A percentile compares a stretch with the other conserved stretches of the same genome.
Conservation (phyloP, 129 eudicot species). For the Rutidosis leptorrhynchoides region DNA sequence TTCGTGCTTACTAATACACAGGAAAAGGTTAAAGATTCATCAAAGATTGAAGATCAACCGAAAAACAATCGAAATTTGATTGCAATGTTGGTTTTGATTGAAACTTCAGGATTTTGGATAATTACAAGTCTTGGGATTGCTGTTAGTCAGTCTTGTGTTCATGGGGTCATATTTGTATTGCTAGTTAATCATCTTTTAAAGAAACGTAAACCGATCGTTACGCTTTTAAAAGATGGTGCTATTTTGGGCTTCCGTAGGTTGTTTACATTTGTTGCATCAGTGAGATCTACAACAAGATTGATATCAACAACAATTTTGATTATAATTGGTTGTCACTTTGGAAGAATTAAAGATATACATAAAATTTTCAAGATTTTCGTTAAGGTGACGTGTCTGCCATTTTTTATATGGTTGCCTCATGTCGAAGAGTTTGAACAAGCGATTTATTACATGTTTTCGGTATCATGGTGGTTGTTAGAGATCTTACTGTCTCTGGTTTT, state of each 20-base stretch:
- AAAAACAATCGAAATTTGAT: not conserved
- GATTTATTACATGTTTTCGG: slow-evolving; percentile 42
- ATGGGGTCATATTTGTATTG: slow-evolving; percentile 59
- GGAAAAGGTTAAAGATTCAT: slow-evolving; percentile 7
- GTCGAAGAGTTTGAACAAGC: slow-evolving; percentile 58
- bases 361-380: slow-evolving; percentile 62
- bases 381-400: slow-evolving; percentile 82
- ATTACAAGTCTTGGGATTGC: slow-evolving; percentile 53
- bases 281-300: slow-evolving; percentile 67
- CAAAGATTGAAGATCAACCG: slow-evolving; percentile 16
- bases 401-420: slow-evolving; percentile 49
- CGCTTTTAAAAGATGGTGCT: slow-evolving; percentile 50
- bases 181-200: slow-evolving; percentile 56
- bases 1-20: slow-evolving; percentile 29
- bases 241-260: slow-evolving; percentile 57
- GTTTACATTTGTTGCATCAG: slow-evolving; percentile 38
- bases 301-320: slow-evolving; percentile 47
- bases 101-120: slow-evolving; percentile 37
- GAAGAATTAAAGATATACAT: slow-evolving; percentile 67
- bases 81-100: not conserved
- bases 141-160: slow-evolving; percentile 58
- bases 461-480: slow-evolving; percentile 63
- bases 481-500: slow-evolving; percentile 51
- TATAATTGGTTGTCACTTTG: slow-evolving; percentile 55
- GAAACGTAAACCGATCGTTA: slow-evolving; percentile 33